Evolutionary conservation across 768 basidiomycete species (phyloP), one percentile per base, ranked within the genome.

Genomic region (Lactarius trivialis): DNA sequence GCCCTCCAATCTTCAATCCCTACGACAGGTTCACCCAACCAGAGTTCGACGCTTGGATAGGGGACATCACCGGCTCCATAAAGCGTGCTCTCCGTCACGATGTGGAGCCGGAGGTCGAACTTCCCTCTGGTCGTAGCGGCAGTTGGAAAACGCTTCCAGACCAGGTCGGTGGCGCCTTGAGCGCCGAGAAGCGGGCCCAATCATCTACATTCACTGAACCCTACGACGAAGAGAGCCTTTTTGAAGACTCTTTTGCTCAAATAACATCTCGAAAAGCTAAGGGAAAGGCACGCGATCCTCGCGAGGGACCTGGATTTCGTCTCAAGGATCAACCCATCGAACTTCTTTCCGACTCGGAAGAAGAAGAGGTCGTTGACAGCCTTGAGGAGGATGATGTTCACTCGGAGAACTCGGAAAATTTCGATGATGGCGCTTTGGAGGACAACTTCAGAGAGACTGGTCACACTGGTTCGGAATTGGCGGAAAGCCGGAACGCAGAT

Each of bases 41-140:
- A 1, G 82, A 88, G 65, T 89, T 88, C 67, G 86, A 89, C 76
- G 76, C 78, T 69, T 89, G 84, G 83, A 85, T 89, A 67, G 79
- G 77, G 67, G 84, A 78, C 68, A 79, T 89, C 49, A 87, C 84
- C 0, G 71, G 77, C 63, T 75, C 81, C 55, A 73, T 89, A 32
- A 79, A 79, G 60, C 77, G 73, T 54, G 88, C 86, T 26, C 75
- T 89, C 9, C 82, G 82, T 0, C 78, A 80, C 52, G 80, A 75
- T 26, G 68, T 62, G 1, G 61, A 70, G 19, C 37, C 49, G 12
- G 66, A 63, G 49, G 66, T 63, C 30, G 60, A 55, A 56, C 64
- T 24, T 28, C 49, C 49, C 12, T 51, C 60, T 50, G 55, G 55
- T 32, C 62, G 41, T 14, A 24, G 32, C 53, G 21, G 5, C 32